These are phyloP conservation scores for Pulveroboletus sp. DNA, from an alignment of 1,284 basidiomycete species.

Conservation along the genomic window DNA sequence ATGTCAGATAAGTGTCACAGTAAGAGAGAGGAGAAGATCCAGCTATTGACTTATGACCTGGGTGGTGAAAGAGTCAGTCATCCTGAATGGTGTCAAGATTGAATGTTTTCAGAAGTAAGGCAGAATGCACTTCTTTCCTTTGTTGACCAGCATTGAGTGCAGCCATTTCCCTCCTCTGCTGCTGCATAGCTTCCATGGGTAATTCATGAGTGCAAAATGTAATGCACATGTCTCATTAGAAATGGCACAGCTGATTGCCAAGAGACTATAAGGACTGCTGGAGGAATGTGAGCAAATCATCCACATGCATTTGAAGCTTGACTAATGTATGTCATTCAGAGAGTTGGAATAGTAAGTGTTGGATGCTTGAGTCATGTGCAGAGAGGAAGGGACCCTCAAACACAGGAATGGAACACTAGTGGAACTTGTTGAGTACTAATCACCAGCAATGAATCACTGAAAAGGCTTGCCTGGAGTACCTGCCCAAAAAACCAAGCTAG, in stretches of 20 bases:
- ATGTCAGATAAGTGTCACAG: neutral
- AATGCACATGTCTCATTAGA: neutral
- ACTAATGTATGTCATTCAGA: neutral
- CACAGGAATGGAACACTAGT: neutral
- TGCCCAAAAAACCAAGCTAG: neutral
- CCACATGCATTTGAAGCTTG: neutral
- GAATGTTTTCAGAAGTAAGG: neutral
- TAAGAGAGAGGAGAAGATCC: too few relatives aligned
- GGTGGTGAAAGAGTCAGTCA: neutral
- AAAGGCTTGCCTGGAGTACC: too few relatives aligned
- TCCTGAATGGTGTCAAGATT: neutral
- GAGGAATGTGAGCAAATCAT: neutral
- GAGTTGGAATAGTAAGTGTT: neutral
- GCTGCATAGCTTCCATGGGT: neutral
- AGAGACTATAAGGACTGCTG: neutral
- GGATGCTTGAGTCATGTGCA: neutral
- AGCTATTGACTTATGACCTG: neutral
- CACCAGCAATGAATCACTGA: too few relatives aligned
- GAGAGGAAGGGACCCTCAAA: neutral
- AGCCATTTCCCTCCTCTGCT: neutral
- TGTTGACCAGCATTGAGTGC: neutral
- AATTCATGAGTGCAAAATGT: neutral
- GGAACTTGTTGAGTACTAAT: neutral
- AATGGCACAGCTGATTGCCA: neutral
- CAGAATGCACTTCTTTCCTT: neutral